phyloP scores from a whole-genome alignment of 306 rosid species.

The Vigna nakashimae region DNA sequence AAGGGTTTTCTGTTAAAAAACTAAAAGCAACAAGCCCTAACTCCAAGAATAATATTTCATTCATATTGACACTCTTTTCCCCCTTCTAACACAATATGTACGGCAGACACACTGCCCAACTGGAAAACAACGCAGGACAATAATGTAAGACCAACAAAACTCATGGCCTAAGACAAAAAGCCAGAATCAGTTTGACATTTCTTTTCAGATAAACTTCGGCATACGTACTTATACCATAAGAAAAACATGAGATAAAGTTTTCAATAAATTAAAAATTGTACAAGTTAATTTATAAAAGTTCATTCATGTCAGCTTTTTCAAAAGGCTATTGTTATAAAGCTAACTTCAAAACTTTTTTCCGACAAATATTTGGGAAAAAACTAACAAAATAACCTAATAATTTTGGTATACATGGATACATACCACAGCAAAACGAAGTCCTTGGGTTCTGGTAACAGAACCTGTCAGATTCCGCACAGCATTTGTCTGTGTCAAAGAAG shows the following conservation, averaged over 20 bases:
- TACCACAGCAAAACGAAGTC: constrained; percentile 92
- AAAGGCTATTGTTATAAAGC: too few species aligned
- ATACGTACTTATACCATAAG: too few species aligned
- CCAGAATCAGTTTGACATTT: constrained; percentile 2
- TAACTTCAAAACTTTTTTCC: too few species aligned
- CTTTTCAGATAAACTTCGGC: not conserved
- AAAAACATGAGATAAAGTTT: not conserved
- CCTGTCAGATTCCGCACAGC: constrained; percentile 87
- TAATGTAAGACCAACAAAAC: constrained; percentile 6
- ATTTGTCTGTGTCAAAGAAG: constrained; percentile 58
- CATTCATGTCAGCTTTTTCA: not conserved
- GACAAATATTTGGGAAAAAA: too few species aligned
- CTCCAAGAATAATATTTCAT: constrained; percentile 2
- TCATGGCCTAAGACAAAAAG: not conserved
- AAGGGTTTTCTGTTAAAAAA: constrained; percentile 5
- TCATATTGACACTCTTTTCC: not conserved
- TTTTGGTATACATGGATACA: not conserved
- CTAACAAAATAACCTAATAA: too few species aligned
- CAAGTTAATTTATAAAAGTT: too few species aligned
- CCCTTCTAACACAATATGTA: not conserved
- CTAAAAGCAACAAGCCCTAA: constrained; percentile 11
- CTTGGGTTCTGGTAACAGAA: constrained; percentile 71
- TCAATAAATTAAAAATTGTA: too few species aligned
- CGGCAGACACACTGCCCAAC: not conserved
- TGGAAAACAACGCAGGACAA: not conserved